Percentiles rank a stretch among this genome's conserved stretches.
phyloP scores from a whole-genome alignment of 768 basidiomycete species.

The Russula foetens region DNA sequence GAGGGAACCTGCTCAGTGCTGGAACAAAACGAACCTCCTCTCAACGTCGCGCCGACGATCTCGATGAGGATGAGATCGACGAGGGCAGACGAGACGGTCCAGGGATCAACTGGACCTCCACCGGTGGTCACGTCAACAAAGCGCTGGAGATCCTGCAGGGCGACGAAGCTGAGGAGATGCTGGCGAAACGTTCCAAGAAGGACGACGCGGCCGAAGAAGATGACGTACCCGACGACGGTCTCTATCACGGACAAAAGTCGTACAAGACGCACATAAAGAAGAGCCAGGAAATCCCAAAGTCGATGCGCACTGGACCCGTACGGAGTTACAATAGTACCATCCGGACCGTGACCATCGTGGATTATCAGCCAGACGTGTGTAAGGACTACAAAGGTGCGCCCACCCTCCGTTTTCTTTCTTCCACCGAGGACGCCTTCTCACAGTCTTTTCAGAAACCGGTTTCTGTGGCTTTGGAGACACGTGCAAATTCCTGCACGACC shows the following conservation, averaged over 20 bases:
- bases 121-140: constrained; percentile 65
- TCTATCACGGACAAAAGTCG: constrained; percentile 79
- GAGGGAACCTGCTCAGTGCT: constrained; percentile 66
- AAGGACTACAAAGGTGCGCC: constrained; percentile 96
- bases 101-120: constrained; percentile 71
- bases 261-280: constrained; percentile 79
- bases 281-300: constrained; percentile 76
- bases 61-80: constrained; percentile 50
- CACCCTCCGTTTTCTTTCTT: background rate
- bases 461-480: constrained; percentile 99
- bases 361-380: constrained; percentile 99
- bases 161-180: constrained; percentile 69
- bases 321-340: constrained; percentile 68
- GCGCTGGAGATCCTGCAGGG: constrained; percentile 74
- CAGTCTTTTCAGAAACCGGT: constrained; percentile 69
- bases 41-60: constrained; percentile 40
- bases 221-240: constrained; percentile 68
- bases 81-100: constrained; percentile 40
- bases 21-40: constrained; percentile 59
- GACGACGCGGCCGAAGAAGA: constrained; percentile 51
- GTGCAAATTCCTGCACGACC: constrained; percentile 98
- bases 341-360: constrained; percentile 87
- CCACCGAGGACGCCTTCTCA: background rate
- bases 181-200: constrained; percentile 56
- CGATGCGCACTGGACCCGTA: constrained; percentile 80